A percentile compares a stretch with the other conserved stretches of the same genome.
Evolutionary conservation across 2,329 filamentous ascomycete genomes (phyloP).

Genomic region (Alternaria incomplexa): DNA sequence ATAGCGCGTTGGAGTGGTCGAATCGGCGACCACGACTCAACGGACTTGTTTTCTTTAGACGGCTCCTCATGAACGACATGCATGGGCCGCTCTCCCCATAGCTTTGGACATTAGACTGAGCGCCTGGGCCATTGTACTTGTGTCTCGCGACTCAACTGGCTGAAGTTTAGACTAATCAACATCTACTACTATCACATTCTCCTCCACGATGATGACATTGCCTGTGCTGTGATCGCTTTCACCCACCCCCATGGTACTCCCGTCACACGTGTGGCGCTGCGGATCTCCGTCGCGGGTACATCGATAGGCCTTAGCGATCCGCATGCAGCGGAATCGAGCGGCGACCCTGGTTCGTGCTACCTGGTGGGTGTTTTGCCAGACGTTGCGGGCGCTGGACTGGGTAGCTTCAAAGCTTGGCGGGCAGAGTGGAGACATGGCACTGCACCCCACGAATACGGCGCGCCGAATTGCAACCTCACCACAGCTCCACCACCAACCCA

Average conservation of each 20-base stretch:
- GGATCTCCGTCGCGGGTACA: slow-evolving; percentile 27
- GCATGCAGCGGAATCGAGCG: slow-evolving; percentile 35
- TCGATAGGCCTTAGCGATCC: slow-evolving; percentile 31
- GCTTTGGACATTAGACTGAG: slow-evolving; percentile 35
- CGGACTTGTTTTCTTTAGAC: slow-evolving; percentile 40
- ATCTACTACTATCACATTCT: slow-evolving; percentile 26
- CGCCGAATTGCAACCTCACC: slow-evolving; percentile 27
- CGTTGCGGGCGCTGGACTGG: slow-evolving; percentile 29
- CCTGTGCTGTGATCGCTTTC: slow-evolving; percentile 15
- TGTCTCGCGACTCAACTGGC: slow-evolving; percentile 40
- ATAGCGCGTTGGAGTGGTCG: slow-evolving; percentile 42
- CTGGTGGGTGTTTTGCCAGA: slow-evolving; percentile 22
- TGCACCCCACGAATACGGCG: slow-evolving; percentile 34
- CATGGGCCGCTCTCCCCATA: slow-evolving; percentile 27
- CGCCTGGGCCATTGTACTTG: slow-evolving; percentile 40
- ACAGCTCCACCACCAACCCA: slow-evolving; percentile 24
- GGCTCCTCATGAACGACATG: slow-evolving; percentile 37
- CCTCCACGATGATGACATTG: slow-evolving; percentile 3
- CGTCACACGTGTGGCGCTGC: slow-evolving; percentile 37
- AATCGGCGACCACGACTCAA: slow-evolving; percentile 38
- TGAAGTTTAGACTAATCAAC: slow-evolving; percentile 48
- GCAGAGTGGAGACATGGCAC: slow-evolving; percentile 31
- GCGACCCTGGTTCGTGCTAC: slow-evolving; percentile 47
- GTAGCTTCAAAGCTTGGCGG: slow-evolving; percentile 33
- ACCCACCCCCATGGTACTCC: slow-evolving; percentile 10